These are phyloP conservation scores for Typha latifolia DNA, from an alignment of 176 grass and related monocot genomes.

Conservation along the genomic window DNA sequence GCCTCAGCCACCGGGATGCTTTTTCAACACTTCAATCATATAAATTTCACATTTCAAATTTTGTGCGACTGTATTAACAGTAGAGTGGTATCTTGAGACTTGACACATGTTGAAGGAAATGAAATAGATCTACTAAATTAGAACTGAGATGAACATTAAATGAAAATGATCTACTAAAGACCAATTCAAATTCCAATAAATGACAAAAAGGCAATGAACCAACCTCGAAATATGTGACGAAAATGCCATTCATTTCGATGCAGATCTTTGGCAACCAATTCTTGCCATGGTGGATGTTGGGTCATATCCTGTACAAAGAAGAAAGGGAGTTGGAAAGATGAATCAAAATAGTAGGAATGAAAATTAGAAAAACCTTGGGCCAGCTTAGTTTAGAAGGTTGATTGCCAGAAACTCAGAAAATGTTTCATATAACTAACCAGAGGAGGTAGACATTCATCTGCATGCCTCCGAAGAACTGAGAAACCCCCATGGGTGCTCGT, in stretches of 20 bases:
- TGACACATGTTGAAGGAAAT: not conserved
- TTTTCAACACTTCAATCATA: not conserved
- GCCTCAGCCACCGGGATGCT: no score
- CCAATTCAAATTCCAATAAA: not conserved
- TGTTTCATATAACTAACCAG: conserved; percentile 46
- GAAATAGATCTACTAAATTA: not conserved
- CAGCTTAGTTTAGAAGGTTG: not conserved
- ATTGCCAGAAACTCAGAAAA: not conserved
- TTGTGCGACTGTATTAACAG: not conserved
- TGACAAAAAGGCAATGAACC: not conserved
- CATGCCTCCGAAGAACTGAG: conserved; percentile 94
- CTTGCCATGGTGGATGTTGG: conserved; percentile 87
- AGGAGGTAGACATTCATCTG: conserved; percentile 88
- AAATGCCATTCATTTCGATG: conserved; percentile 92
- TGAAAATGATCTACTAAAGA: not conserved
- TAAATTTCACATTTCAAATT: not conserved
- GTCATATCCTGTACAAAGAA: conserved; percentile 66
- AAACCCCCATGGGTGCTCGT: conserved; percentile 96
- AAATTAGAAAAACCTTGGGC: not conserved
- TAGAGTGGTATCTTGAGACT: not conserved
- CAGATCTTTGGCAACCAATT: conserved; percentile 88
- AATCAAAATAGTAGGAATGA: not conserved
- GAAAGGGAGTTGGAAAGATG: not conserved
- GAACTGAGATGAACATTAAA: not conserved
- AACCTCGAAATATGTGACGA: conserved; percentile 93